phyloP scores from a whole-genome alignment of 164 flowering plant species.

The Magnolia kwangsiensis region DNA sequence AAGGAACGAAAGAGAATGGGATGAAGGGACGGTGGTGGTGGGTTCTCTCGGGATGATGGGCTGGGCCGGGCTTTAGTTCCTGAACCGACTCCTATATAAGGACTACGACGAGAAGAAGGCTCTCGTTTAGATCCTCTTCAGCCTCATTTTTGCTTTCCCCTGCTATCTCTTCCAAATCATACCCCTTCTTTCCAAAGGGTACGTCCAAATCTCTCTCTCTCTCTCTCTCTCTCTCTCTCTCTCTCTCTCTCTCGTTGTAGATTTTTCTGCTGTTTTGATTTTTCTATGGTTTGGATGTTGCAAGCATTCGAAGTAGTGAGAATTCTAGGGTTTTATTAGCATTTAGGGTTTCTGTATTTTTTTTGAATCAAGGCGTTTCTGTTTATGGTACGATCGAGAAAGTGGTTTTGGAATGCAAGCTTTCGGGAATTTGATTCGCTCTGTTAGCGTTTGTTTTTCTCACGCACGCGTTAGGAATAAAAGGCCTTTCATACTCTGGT shows the following conservation, averaged over 20 bases:
- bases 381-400: no score
- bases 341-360: no score
- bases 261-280: not conserved
- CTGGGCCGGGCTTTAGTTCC: conserved; percentile 91
- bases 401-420: no score
- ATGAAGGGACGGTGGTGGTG: conserved; percentile 62
- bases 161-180: conserved; percentile 92
- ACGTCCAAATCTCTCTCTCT: not conserved
- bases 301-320: not conserved
- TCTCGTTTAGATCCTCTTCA: conserved; percentile 90
- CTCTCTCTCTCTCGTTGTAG: not conserved
- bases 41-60: conserved; percentile 68
- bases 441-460: no score
- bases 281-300: not conserved
- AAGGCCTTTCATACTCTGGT: no score
- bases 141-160: conserved; percentile 93
- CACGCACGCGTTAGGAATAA: no score
- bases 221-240: not conserved
- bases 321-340: no score
- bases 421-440: no score
- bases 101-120: conserved; percentile 94
- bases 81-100: conserved; percentile 78
- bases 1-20: no score
- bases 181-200: conserved; percentile 89
- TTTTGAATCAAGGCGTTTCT: no score